phyloP scores from a whole-genome alignment of 2,329 filamentous ascomycete genomes.

The Capronia coronata region DNA sequence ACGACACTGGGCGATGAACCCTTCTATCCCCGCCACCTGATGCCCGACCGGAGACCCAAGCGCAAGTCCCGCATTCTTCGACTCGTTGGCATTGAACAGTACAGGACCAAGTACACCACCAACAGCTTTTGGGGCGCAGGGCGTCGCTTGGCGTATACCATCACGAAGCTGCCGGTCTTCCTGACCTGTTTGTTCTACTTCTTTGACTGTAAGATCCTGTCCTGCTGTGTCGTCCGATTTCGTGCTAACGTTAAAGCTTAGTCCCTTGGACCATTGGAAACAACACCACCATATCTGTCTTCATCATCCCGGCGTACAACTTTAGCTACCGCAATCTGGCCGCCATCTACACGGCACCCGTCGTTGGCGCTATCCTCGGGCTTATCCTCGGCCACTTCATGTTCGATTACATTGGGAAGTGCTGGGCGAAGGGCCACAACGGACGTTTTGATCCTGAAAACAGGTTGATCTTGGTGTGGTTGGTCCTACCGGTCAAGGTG shows the following conservation, averaged over 20 bases:
- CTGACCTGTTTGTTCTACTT: slow-evolving; percentile 32
- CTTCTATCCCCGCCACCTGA: slow-evolving; percentile 29
- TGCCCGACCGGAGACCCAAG: slow-evolving; percentile 19
- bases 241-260: slow-evolving; percentile 33
- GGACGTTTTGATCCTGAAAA: slow-evolving; percentile 52
- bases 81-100: slow-evolving; percentile 30
- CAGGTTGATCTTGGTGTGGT: slow-evolving; percentile 45
- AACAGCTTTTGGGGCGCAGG: slow-evolving; percentile 40
- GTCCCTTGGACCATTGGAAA: slow-evolving; percentile 48
- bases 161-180: slow-evolving; percentile 33
- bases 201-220: slow-evolving; percentile 27
- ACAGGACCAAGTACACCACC: slow-evolving; percentile 29
- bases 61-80: slow-evolving; percentile 28
- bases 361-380: slow-evolving; percentile 48
- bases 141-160: slow-evolving; percentile 36
- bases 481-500: slow-evolving; percentile 44
- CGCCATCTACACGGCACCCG: slow-evolving; percentile 51
- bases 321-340: slow-evolving; percentile 46
- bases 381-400: slow-evolving; percentile 49
- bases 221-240: slow-evolving; percentile 31
- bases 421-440: slow-evolving; percentile 43
- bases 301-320: slow-evolving; percentile 44
- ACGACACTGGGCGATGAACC: slow-evolving; percentile 30
- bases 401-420: slow-evolving; percentile 45
- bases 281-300: slow-evolving; percentile 49